These are phyloP conservation scores for Diaporthe vexans DNA, from an alignment of 2,329 filamentous ascomycete genomes.

Conservation along the genomic window DNA sequence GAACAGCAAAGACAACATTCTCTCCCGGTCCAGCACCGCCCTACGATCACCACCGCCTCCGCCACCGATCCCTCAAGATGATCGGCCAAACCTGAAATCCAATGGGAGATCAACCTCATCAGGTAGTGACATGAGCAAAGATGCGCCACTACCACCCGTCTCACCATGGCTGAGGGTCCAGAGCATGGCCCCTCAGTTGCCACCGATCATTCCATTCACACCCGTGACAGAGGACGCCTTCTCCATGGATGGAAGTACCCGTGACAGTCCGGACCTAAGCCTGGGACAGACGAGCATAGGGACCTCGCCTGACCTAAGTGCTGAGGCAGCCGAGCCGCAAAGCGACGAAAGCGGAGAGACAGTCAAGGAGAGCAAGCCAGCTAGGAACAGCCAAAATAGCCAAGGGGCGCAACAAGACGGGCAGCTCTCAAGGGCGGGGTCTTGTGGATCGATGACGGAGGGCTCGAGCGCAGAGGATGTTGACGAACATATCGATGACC, in stretches of 20 bases:
- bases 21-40: neutral
- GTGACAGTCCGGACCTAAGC: conserved; percentile 34
- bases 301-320: conserved; percentile 33
- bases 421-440: conserved; percentile 36
- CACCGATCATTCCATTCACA: conserved; percentile 40
- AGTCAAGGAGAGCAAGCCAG: neutral
- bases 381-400: conserved; percentile 15
- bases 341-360: conserved; percentile 18
- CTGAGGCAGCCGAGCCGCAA: conserved; percentile 10
- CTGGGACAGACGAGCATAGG: conserved; percentile 32
- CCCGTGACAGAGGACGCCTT: conserved; percentile 41
- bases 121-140: conserved; percentile 29
- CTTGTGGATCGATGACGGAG: conserved; percentile 33
- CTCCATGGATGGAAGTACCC: conserved; percentile 28
- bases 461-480: conserved; percentile 28
- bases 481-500: conserved; percentile 30
- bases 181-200: conserved; percentile 42
- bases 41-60: neutral
- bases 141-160: conserved; percentile 34
- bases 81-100: neutral
- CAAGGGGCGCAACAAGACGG: conserved; percentile 29
- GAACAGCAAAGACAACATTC: conserved; percentile 31
- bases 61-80: conserved; percentile 7
- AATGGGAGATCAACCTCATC: conserved; percentile 23
- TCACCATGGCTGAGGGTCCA: conserved; percentile 39